Conservation (phyloP, 495 filamentous ascomycete species). For the Neurospora sp. region DNA sequence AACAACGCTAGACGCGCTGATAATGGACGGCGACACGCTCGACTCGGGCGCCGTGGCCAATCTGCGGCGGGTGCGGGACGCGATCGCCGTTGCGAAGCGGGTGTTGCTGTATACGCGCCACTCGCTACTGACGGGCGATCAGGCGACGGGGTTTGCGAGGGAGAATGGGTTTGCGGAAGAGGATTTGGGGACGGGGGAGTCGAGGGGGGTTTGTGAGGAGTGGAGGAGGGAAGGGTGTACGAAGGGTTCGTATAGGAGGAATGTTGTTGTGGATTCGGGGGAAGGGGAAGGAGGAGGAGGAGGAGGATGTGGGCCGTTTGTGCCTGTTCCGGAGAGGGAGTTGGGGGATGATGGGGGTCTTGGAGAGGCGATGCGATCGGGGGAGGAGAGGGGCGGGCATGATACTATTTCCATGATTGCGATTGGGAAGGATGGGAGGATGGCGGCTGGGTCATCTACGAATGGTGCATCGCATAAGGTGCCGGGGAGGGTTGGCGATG, state of each 20-base stretch:
- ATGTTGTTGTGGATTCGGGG: constrained; percentile 25
- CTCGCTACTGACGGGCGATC: constrained; percentile 35
- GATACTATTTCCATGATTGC: constrained; percentile 42
- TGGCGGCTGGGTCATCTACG: constrained; percentile 40
- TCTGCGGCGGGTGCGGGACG: constrained; percentile 32
- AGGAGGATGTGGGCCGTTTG: constrained; percentile 31
- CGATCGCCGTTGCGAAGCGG: constrained; percentile 33
- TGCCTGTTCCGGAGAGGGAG: constrained; percentile 9
- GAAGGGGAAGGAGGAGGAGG: background rate
- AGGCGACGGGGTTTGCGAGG: constrained; percentile 35
- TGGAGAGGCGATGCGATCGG: background rate
- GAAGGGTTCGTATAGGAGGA: constrained; percentile 29
- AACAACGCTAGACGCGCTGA: constrained; percentile 39
- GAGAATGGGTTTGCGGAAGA: constrained; percentile 33
- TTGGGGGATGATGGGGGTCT: background rate
- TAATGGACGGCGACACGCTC: constrained; percentile 36
- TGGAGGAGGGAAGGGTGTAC: constrained; percentile 29
- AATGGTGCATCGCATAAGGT: constrained; percentile 40
- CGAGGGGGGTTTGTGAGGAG: constrained; percentile 21
- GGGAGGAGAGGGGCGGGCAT: constrained; percentile 13
- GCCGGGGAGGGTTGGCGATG: constrained; percentile 38
- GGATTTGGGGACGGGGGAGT: constrained; percentile 27
- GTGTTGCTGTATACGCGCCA: constrained; percentile 37
- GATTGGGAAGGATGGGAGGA: constrained; percentile 23
- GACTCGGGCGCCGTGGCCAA: constrained; percentile 37